phyloP scores from a whole-genome alignment of 495 filamentous ascomycete species.

The Daldinia concentrica region DNA sequence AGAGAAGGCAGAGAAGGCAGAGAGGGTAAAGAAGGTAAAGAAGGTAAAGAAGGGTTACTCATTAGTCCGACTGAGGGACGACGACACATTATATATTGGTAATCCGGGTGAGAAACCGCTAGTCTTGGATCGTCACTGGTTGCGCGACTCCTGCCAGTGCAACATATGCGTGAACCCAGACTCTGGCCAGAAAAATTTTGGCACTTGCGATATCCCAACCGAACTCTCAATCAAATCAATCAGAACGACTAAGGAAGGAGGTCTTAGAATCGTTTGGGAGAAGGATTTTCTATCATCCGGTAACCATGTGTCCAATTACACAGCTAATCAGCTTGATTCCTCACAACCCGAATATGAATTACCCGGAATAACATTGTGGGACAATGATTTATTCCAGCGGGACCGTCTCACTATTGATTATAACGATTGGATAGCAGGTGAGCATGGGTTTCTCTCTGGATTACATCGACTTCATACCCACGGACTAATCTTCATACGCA shows the following conservation, averaged over 20 bases:
- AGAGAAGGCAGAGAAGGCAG: too few species aligned
- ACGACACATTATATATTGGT: neutral
- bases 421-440: constrained; percentile 70
- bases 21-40: neutral
- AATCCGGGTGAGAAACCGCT: neutral
- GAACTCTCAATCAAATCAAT: constrained; percentile 55
- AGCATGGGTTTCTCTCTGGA: constrained; percentile 60
- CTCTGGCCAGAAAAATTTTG: constrained; percentile 84
- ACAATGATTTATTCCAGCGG: constrained; percentile 33
- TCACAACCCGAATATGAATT: neutral
- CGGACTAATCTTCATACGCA: constrained; percentile 77
- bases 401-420: constrained; percentile 62
- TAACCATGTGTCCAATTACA: constrained; percentile 32
- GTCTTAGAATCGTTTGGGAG: constrained; percentile 67
- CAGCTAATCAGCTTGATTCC: neutral
- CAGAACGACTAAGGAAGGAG: constrained; percentile 47
- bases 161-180: constrained; percentile 74
- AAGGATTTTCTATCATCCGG: constrained; percentile 38
- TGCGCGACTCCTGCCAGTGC: constrained; percentile 84
- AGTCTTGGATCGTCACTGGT: constrained; percentile 52
- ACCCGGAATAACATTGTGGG: constrained; percentile 50
- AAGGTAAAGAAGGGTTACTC: neutral
- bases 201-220: constrained; percentile 73
- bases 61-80: neutral
- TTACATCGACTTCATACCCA: constrained; percentile 62